Evolutionary conservation across 78 protist genomes (phyloP).

Genomic region (Anaeramoeba flamelloides): DNA sequence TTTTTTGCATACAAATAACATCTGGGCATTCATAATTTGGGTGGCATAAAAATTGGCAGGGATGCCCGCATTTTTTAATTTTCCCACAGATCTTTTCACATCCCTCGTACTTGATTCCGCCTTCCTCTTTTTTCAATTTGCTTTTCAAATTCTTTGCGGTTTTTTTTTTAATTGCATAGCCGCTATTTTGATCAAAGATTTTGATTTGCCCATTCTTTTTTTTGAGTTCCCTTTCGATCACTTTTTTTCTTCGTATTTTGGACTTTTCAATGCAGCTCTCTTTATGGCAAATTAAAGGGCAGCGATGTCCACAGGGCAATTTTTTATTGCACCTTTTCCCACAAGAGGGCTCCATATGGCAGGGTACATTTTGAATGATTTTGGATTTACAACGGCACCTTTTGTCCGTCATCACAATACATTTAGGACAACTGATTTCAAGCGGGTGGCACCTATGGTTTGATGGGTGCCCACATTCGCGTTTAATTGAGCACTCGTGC

Average conservation of each 20-base stretch:
- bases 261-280: too few relatives aligned
- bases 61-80: too few relatives aligned
- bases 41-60: background rate
- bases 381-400: background rate
- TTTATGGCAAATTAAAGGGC: background rate
- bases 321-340: background rate
- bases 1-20: background rate
- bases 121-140: too few relatives aligned
- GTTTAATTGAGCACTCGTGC: slow-evolving; percentile 19
- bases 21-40: background rate
- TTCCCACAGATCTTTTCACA: too few relatives aligned
- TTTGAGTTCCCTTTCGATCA: too few relatives aligned
- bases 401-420: background rate
- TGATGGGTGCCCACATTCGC: slow-evolving; percentile 49
- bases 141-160: too few relatives aligned
- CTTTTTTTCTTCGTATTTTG: too few relatives aligned
- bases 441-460: slow-evolving; percentile 37
- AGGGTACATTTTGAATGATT: background rate
- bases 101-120: too few relatives aligned
- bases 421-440: slow-evolving; percentile 5
- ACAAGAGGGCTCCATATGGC: background rate
- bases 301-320: background rate
- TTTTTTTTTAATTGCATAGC: too few relatives aligned
- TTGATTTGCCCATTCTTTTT: too few relatives aligned
- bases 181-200: too few relatives aligned